Evolutionary conservation across 163 green algal species (phyloP).

Genomic region (Picocystis sp.): DNA sequence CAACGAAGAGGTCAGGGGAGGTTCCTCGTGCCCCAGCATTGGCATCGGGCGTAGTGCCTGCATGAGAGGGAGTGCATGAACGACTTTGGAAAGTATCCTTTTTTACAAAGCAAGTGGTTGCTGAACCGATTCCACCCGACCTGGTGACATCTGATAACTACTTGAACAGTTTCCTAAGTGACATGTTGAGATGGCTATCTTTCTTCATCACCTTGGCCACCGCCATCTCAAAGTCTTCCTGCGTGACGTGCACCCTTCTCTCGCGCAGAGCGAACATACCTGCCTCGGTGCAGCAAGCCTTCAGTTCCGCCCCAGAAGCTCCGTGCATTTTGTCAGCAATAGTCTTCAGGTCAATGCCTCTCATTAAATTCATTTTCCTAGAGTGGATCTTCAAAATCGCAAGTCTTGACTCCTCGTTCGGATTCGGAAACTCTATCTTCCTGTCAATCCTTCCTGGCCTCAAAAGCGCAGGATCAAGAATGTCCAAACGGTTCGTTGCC

Average conservation of each 20-base stretch:
- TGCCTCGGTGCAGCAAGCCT: conserved; percentile 95
- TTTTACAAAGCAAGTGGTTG: no score
- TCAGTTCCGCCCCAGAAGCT: conserved; percentile 82
- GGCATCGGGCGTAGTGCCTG: no score
- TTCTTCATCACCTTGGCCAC: conserved; percentile 97
- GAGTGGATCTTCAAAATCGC: conserved; percentile 94
- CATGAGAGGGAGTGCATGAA: no score
- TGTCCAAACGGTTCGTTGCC: conserved; percentile 99
- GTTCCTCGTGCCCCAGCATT: no score
- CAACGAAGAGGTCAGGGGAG: no score
- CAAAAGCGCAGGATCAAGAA: conserved; percentile 90
- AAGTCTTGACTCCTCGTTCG: conserved; percentile 71
- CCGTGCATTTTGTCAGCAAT: conserved; percentile 83
- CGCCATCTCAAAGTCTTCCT: conserved; percentile 99
- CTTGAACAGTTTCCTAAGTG: conserved; percentile 94
- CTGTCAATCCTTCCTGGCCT: conserved; percentile 91
- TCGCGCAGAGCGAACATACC: conserved; percentile 98
- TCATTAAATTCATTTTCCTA: conserved; percentile 93
- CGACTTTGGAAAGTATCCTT: no score
- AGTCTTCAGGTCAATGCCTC: conserved; percentile 89
- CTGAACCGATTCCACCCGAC: no score
- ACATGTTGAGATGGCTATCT: conserved; percentile 86
- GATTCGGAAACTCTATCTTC: conserved; percentile 99
- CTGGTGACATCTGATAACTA: conserved; percentile 20
- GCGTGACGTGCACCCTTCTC: conserved; percentile 88